A percentile compares a stretch with the other conserved stretches of the same genome.
Evolutionary conservation across 2,329 filamentous ascomycete genomes (phyloP).

Genomic region (Didymella keratinophila): DNA sequence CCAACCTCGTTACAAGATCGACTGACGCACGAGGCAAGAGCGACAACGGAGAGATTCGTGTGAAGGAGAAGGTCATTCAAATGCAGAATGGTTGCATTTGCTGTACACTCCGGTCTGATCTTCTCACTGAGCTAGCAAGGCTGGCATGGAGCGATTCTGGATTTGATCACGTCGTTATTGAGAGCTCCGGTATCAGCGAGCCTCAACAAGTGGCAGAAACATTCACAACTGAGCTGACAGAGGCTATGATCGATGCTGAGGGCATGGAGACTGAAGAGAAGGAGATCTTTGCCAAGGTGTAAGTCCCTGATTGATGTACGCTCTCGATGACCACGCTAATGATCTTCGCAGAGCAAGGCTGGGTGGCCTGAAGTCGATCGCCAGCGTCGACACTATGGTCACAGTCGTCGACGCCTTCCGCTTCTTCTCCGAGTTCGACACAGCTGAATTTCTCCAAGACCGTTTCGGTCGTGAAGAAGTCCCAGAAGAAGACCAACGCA

Average conservation of each 20-base stretch:
- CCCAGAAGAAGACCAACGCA: slow-evolving; percentile 72
- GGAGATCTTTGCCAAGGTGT: slow-evolving; percentile 58
- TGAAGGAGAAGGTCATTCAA: slow-evolving; percentile 70
- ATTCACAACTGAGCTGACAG: slow-evolving; percentile 63
- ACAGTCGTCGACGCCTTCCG: slow-evolving; percentile 78
- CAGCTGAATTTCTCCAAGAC: slow-evolving; percentile 70
- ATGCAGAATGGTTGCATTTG: slow-evolving; percentile 78
- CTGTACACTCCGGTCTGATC: slow-evolving; percentile 74
- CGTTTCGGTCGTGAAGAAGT: slow-evolving; percentile 65
- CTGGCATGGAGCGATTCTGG: slow-evolving; percentile 65
- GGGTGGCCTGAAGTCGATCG: slow-evolving; percentile 71
- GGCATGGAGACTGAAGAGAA: slow-evolving; percentile 55
- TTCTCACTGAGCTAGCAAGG: slow-evolving; percentile 73
- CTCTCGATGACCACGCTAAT: background rate
- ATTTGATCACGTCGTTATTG: slow-evolving; percentile 76
- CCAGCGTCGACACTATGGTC: slow-evolving; percentile 73
- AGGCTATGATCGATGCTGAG: slow-evolving; percentile 56
- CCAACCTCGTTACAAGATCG: slow-evolving; percentile 63
- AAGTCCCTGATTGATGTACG: slow-evolving; percentile 21
- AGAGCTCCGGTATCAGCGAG: slow-evolving; percentile 76
- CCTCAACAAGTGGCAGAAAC: slow-evolving; percentile 78
- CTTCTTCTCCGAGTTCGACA: slow-evolving; percentile 75
- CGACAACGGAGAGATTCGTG: slow-evolving; percentile 56
- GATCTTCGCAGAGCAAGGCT: slow-evolving; percentile 34
- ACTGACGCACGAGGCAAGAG: slow-evolving; percentile 44